phyloP scores from a whole-genome alignment of 1,284 basidiomycete species.

The Entoloma clypeatum region DNA sequence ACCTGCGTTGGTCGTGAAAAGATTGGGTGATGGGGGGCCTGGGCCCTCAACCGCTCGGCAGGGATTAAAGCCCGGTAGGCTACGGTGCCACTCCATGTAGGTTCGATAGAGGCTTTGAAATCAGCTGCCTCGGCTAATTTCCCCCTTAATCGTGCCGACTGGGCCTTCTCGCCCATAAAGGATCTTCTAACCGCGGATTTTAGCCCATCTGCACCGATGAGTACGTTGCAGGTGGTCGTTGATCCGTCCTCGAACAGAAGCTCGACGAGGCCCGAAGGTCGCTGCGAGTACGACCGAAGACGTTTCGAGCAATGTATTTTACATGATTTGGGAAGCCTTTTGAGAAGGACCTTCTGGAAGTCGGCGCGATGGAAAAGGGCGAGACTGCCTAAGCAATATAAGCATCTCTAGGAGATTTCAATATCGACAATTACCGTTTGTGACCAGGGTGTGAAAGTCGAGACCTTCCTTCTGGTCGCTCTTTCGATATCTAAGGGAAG shows the following conservation, averaged over 20 bases:
- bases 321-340: conserved; percentile 37
- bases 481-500: conserved; percentile 45
- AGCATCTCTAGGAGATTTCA: neutral
- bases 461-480: conserved; percentile 46
- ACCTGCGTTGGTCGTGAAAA: conserved; percentile 37
- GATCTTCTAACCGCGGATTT: conserved; percentile 37
- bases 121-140: conserved; percentile 16
- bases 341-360: conserved; percentile 45
- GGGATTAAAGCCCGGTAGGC: conserved; percentile 37
- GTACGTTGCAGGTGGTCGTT: conserved; percentile 42
- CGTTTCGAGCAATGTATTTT: conserved; percentile 45
- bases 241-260: conserved; percentile 48
- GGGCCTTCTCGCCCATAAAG: conserved; percentile 21
- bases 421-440: conserved; percentile 35
- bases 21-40: conserved; percentile 33
- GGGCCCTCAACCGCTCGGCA: conserved; percentile 22
- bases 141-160: conserved; percentile 14
- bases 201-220: conserved; percentile 49
- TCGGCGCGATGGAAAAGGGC: conserved; percentile 48
- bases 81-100: conserved; percentile 33
- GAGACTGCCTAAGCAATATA: conserved; percentile 35
- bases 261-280: conserved; percentile 34
- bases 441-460: conserved; percentile 44
- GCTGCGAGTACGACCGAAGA: conserved; percentile 42
- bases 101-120: conserved; percentile 24